phyloP scores from a whole-genome alignment of 805 yeast genomes.

The Candida railenensis region DNA sequence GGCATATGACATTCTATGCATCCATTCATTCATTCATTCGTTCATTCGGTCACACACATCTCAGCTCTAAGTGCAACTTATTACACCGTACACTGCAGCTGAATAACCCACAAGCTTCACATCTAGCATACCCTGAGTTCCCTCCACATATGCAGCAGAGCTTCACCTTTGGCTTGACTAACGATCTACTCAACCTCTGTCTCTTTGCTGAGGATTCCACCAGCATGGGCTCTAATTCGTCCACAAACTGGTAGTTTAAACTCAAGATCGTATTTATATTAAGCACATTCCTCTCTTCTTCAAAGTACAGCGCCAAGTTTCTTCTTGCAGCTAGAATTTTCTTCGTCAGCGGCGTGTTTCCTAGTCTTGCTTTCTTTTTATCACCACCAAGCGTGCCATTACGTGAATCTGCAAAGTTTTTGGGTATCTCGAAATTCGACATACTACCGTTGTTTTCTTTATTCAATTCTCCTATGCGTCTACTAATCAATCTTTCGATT shows the following conservation, averaged over 20 bases:
- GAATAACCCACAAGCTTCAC: conserved; percentile 39
- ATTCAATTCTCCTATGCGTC: conserved; percentile 34
- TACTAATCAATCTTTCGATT: conserved; percentile 36
- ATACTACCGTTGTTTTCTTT: conserved; percentile 24
- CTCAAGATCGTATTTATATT: conserved; percentile 41
- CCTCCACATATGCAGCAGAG: conserved; percentile 43
- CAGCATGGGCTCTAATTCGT: conserved; percentile 22
- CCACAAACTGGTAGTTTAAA: conserved; percentile 40
- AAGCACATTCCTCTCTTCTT: conserved; percentile 44
- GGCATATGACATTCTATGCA: too few relatives aligned
- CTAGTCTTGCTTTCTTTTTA: conserved; percentile 30
- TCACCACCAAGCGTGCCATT: conserved; percentile 7
- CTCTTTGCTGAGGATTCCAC: conserved; percentile 14
- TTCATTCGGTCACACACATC: conserved; percentile 32
- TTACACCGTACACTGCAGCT: conserved; percentile 42
- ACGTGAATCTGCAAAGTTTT: conserved; percentile 23
- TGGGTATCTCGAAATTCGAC: conserved; percentile 39
- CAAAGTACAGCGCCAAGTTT: conserved; percentile 43
- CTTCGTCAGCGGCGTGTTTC: conserved; percentile 45
- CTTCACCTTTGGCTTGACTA: conserved; percentile 30
- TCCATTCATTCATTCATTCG: too few relatives aligned
- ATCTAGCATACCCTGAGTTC: conserved; percentile 36
- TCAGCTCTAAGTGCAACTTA: conserved; percentile 39
- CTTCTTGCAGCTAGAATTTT: conserved; percentile 41
- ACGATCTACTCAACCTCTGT: conserved; percentile 16